These are phyloP conservation scores for Bryum argenteum DNA, from an alignment of 225 moss, liverwort and hornwort species.

Conservation along the genomic window DNA sequence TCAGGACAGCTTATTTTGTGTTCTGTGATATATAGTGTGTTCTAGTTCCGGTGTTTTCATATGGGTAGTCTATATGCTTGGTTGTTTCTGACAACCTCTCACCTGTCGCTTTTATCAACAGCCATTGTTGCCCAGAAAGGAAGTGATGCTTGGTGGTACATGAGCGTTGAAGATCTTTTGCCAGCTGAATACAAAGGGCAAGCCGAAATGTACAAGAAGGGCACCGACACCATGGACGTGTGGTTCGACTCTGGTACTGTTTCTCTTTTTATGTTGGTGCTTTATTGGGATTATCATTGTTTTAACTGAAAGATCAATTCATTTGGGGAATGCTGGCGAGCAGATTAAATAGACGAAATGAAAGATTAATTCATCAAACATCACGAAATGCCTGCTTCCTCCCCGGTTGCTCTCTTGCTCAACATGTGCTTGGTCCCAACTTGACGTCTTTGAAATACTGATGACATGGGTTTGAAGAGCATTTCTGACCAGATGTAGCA, in stretches of 20 bases:
- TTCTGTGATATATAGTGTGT: not conserved
- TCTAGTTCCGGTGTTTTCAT: not conserved
- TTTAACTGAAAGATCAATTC: conserved; percentile 9
- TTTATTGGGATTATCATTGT: conserved; percentile 7
- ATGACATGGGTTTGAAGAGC: conserved; percentile 12
- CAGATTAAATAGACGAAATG: not conserved
- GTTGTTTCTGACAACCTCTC: conserved; percentile 5
- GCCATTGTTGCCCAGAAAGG: conserved; percentile 79
- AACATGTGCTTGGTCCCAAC: not conserved
- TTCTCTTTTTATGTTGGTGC: conserved; percentile 13
- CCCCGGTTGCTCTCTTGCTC: conserved; percentile 5
- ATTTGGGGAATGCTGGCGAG: not conserved
- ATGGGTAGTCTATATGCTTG: conserved; percentile 13
- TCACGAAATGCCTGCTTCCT: conserved; percentile 7
- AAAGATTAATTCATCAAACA: not conserved
- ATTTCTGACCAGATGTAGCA: conserved; percentile 34
- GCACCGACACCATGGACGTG: conserved; percentile 98
- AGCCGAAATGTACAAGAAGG: conserved; percentile 72
- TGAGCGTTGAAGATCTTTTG: conserved; percentile 88
- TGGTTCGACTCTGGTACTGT: conserved; percentile 93
- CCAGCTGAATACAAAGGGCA: conserved; percentile 64
- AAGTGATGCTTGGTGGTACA: conserved; percentile 98
- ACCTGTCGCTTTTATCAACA: conserved; percentile 37
- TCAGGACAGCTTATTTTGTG: conserved; percentile 6
- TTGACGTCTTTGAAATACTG: conserved; percentile 8